These are phyloP conservation scores for Cinnamomum chago DNA, from an alignment of 164 flowering plant species.

Conservation along the genomic window DNA sequence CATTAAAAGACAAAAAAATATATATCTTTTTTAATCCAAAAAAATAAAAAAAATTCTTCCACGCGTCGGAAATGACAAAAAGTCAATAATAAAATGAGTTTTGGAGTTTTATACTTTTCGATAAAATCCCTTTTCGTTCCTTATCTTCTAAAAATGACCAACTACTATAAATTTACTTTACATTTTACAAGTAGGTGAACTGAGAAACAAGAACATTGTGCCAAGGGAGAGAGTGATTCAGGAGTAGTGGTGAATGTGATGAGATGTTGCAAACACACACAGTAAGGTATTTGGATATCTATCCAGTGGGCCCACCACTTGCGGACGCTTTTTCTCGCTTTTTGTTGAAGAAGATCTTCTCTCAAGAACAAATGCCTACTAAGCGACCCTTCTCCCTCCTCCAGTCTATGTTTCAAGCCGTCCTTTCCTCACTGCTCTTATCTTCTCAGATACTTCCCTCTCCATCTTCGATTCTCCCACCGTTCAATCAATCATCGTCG, in stretches of 20 bases:
- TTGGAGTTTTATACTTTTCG: no score
- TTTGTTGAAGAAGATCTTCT: neutral
- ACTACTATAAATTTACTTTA: no score
- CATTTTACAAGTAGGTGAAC: no score
- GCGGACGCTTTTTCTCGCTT: slow-evolving; percentile 3
- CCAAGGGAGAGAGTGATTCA: no score
- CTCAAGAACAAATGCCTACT: neutral
- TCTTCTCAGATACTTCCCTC: neutral
- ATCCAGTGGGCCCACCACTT: slow-evolving; percentile 1
- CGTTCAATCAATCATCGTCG: neutral
- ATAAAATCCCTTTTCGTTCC: no score
- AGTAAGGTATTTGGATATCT: neutral
- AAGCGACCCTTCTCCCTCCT: neutral
- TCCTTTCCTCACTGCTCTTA: neutral
- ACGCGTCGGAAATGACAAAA: no score
- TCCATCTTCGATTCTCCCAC: neutral
- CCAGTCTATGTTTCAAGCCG: neutral
- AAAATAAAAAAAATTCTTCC: no score
- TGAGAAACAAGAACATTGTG: no score
- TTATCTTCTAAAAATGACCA: no score
- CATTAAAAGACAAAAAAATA: no score
- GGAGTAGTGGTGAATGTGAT: neutral
- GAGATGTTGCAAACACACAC: neutral
- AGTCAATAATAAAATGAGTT: no score
- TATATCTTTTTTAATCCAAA: no score